phyloP scores from a whole-genome alignment of 352 stramenopile genomes.

The Thalassiosira allenii region DNA sequence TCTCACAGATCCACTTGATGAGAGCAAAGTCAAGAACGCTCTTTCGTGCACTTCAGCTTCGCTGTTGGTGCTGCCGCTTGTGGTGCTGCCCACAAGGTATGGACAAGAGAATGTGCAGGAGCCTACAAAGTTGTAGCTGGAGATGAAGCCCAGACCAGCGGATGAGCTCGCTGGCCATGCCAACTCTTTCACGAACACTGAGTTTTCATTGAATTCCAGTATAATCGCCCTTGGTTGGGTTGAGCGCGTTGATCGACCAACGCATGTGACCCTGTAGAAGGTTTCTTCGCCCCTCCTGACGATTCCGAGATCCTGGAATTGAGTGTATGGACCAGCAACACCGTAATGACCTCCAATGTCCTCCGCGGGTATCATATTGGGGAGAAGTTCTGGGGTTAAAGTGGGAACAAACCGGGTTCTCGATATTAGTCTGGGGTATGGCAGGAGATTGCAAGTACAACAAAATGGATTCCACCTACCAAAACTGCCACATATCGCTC shows the following conservation, averaged over 20 bases:
- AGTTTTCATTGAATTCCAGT: conserved; percentile 80
- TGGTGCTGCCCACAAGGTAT: conserved; percentile 41
- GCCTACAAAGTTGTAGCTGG: conserved; percentile 71
- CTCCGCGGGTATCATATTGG: conserved; percentile 68
- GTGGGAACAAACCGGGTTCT: neutral
- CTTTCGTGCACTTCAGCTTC: conserved; percentile 59
- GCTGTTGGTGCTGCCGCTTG: conserved; percentile 31
- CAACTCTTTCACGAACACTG: conserved; percentile 71
- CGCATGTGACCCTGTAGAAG: conserved; percentile 73
- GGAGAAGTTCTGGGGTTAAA: conserved; percentile 64
- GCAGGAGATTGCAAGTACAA: neutral
- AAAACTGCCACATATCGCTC: conserved; percentile 73
- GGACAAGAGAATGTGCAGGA: conserved; percentile 73
- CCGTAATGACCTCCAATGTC: conserved; percentile 58
- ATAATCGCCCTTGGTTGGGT: conserved; percentile 70
- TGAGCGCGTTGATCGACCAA: conserved; percentile 63
- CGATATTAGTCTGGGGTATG: neutral
- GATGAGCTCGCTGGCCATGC: conserved; percentile 53
- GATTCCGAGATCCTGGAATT: conserved; percentile 80
- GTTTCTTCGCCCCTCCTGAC: conserved; percentile 40
- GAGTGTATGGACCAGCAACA: conserved; percentile 74
- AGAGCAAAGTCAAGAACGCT: conserved; percentile 67
- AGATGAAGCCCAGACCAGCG: conserved; percentile 61
- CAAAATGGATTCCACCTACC: conserved; percentile 41
- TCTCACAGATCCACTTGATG: conserved; percentile 68